Percentiles rank a stretch among this genome's conserved stretches.
phyloP scores from a whole-genome alignment of 73 alveolate genomes.

The Paramecium primaurelia region DNA sequence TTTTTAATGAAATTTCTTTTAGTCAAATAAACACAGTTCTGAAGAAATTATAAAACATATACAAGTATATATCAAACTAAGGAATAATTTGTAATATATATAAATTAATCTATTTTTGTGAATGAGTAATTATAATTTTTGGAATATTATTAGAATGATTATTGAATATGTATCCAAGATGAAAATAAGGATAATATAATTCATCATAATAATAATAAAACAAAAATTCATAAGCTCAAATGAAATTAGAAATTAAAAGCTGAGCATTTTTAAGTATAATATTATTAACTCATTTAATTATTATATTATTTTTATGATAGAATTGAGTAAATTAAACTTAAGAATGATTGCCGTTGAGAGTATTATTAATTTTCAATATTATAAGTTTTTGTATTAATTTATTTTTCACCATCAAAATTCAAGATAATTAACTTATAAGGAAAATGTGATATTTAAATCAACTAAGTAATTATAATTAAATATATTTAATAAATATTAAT shows the following conservation, averaged over 20 bases:
- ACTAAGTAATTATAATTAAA: not conserved
- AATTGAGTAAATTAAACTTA: too few species aligned
- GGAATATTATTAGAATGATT: too few species aligned
- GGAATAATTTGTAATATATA: not conserved
- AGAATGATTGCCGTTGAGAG: not conserved
- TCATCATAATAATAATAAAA: too few species aligned
- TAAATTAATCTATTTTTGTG: not conserved
- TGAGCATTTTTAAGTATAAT: not conserved
- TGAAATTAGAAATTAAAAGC: too few species aligned
- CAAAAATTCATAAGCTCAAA: not conserved
- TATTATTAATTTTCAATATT: too few species aligned
- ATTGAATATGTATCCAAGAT: not conserved
- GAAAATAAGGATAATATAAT: not conserved
- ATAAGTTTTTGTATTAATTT: too few species aligned
- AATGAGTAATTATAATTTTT: not conserved
- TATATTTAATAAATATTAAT: not conserved
- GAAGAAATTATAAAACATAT: not conserved
- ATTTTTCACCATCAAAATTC: too few species aligned
- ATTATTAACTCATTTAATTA: too few species aligned
- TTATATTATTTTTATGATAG: too few species aligned
- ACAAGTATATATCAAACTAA: not conserved
- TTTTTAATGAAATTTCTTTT: not conserved
- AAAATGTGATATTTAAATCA: not conserved
- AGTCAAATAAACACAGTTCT: not conserved
- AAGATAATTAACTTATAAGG: too few species aligned